Conservation (phyloP, 768 basidiomycete species). For the Boletus tylopilopsis region DNA sequence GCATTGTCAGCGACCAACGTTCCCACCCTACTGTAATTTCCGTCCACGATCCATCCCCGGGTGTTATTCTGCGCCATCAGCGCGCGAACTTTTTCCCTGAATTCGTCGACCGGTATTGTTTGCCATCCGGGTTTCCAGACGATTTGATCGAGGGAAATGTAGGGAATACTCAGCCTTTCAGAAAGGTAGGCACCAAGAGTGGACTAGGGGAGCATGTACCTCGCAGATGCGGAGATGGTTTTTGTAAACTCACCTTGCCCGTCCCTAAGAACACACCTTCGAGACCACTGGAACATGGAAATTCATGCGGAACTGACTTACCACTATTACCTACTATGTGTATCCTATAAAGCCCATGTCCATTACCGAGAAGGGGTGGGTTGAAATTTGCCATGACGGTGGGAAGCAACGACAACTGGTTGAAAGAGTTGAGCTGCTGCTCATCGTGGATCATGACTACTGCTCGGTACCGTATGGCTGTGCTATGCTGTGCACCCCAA, state of each 20-base stretch:
- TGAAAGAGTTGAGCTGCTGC: too few species aligned
- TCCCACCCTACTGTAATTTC: slow-evolving; percentile 37
- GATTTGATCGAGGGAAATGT: slow-evolving; percentile 44
- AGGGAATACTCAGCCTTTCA: slow-evolving; percentile 40
- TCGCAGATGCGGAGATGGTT: too few species aligned
- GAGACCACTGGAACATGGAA: neutral
- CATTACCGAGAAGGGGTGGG: slow-evolving; percentile 39
- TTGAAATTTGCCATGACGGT: slow-evolving; percentile 10
- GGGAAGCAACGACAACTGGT: too few species aligned
- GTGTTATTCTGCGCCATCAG: slow-evolving; percentile 29
- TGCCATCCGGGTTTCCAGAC: slow-evolving; percentile 51
- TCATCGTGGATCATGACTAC: too few species aligned
- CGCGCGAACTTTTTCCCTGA: slow-evolving; percentile 14
- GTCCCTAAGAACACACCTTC: slow-evolving; percentile 22
- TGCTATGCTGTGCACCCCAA: too few species aligned
- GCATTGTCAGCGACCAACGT: slow-evolving; percentile 34
- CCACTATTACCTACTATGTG: slow-evolving; percentile 52
- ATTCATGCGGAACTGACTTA: slow-evolving; percentile 22
- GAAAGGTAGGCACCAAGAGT: slow-evolving; percentile 47
- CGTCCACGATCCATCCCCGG: slow-evolving; percentile 54
- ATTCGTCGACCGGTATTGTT: slow-evolving; percentile 25
- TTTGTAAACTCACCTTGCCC: slow-evolving; percentile 35
- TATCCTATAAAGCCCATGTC: slow-evolving; percentile 43
- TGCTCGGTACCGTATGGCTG: too few species aligned
- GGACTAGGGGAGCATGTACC: slow-evolving; percentile 32